Base-by-base conservation (phyloP, 202 grass and related monocot species). In the Setaria viridis region DNA sequence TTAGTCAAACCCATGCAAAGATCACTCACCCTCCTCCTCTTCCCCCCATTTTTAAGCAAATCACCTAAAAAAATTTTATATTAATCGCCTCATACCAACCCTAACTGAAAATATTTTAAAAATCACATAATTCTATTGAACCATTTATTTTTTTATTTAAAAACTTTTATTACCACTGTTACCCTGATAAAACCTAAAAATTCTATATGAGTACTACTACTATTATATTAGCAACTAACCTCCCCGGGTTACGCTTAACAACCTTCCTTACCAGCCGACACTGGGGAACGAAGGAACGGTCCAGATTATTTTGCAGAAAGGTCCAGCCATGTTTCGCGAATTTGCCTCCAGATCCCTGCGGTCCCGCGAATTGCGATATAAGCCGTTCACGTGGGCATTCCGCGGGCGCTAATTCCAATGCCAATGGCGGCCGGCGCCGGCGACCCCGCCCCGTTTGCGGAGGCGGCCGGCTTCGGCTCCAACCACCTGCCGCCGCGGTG, bases 1-100 rank as follows among this genome's bases (percentile, higher is more conserved):
- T 59, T 76, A 82, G 78, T 87, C 78, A 87, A 87, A 74, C 78
- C 37, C 78, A 60, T 68, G 85, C 85, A 60, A 86, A 86, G 85
- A 86, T 65, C 14, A 25, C 77, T 57, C 73, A 12, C 46, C 47
- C 11, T 19, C 25, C 3, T 20, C 30, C 4, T 47, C 16, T 21
- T 4, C 12, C 29, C 11, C 62, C 48, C 33, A 41, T 41, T 41
- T 41, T 16, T 14, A 85, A 68, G 56, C 55, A 55, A 17, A 37
- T 43, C 48, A 80, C 43, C 62, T 51, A 80, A 51, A 6, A 63
- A 58, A 11, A 17, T 1, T 48, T 37, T 34, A 51, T 34, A 34
- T 19, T 51, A 50, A 53, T 16, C 14, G 16, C 25, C 47, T 62
- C 1, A 11, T 32, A 49, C 70, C 42, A 74, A 43, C 70, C 33